Base-by-base conservation (phyloP, 805 yeast genomes). In the Brettanomyces nanus region DNA sequence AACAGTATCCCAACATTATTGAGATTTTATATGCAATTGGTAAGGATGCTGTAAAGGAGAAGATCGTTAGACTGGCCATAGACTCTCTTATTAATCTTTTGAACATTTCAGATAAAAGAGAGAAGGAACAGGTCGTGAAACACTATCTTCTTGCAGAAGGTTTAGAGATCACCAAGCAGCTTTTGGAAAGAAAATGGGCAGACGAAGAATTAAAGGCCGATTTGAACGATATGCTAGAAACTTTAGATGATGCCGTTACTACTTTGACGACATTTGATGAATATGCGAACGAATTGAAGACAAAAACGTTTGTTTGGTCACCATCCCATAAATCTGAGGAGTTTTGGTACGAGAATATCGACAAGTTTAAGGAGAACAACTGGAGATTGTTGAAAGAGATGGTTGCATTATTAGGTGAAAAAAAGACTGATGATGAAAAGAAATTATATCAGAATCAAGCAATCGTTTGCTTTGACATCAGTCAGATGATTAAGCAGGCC, bases 181-280 rank as follows among this genome's bases (percentile, higher is more conserved):
- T 92, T 50, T 73, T 77, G 47, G 90, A 84, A 43, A 71, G 97
- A 52, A 92, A 92, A 61, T 89, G 95, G 80, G 82, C 95, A 5
- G 98, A 92, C 58, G 92, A 85, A 45, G 98, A 92, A 58, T 73
- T 92, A 50, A 74, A 83, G 33, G 66, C 65, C 15, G 97, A 87
- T 57, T 72, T 92, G 48, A 66, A 64, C 18, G 56, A 62, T 23
- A 66, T 92, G 46, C 63, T 69, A 41, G 75, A 68, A 26, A 65
- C 67, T n/a, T 70, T 90, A 46, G 77, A 76, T 45, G 82, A 77
- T 21, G 80, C 85, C 35, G 87, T 81, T 44, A 73, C 79, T 35
- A 77, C 75, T 47, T 73, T 92, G 66, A 81, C 97, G 4, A 86
- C 95, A 1, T 85, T 90, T 58, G 97, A 92, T 54, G 96, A 89